Evolutionary conservation across 78 protist genomes (phyloP), one percentile per base, ranked within the genome.

Genomic region (Dictyostelium purpureum): DNA sequence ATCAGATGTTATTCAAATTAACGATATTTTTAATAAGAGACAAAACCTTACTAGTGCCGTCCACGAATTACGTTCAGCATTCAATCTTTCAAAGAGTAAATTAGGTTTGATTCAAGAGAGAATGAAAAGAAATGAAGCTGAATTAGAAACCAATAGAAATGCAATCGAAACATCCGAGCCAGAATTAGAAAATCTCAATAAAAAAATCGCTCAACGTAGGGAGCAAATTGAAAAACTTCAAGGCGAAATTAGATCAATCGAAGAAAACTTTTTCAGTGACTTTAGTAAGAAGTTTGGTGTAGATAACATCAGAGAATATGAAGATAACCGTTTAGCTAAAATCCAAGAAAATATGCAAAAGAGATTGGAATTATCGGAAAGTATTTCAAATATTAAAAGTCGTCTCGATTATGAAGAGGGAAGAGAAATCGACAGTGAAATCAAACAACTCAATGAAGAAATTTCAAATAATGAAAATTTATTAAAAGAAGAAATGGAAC

Each of bases 241-340:
- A 16, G 6, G 9, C 12, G 52, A 42, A 6, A 87, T 94, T 33
- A 28, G 49, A 42, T 16, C 33, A 21, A 52, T 59, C 2, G 96
- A 73, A 51, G 94, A 95, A 26, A 70, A 3, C 31, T 14, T 85
- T 37, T 95, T 97, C 35, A 71, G 77, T 31, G 94, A 12, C 9
- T 95, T 97, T 45, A 66, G 93, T 37, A 14, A 6, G 10, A 14
- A 31, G 33, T 51, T 96, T 19, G 97, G 97, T 56, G 40, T 97
- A 0, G 57, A 11, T 26, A 85, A 89, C 33, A 94, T 97, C 38
- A 85, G 93, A 43, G 98, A 94, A 54, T 96, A 89, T 66, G 98
- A 96, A 85, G 96, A 85, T 33, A 33, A 16, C 38, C 33, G 73
- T 7, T 12, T 79, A 9, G 33, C n/a, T 11, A 57, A n/a, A n/a